Conservation (phyloP, 2,329 filamentous ascomycete genomes). For the Penicillium expansum region DNA sequence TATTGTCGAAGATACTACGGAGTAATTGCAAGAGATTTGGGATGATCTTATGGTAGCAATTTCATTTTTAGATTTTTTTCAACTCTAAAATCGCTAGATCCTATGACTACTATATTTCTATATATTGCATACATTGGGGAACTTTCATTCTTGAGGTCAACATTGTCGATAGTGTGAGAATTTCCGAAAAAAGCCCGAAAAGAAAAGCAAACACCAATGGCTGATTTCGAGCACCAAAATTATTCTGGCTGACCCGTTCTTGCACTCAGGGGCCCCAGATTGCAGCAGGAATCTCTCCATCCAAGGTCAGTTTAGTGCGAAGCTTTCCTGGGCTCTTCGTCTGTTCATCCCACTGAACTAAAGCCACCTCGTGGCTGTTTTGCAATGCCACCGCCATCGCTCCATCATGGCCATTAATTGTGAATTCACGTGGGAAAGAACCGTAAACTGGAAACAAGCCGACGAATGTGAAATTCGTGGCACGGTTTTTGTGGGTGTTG, state of each 20-base stretch:
- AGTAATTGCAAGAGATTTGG: background rate
- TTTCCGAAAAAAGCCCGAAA: too few species aligned
- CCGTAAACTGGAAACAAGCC: slow-evolving; percentile 63
- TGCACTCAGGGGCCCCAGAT: slow-evolving; percentile 9
- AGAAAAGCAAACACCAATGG: too few species aligned
- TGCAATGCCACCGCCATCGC: slow-evolving; percentile 57
- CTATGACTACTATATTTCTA: rapidly evolving
- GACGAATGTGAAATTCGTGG: slow-evolving; percentile 37
- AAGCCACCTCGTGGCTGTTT: slow-evolving; percentile 54
- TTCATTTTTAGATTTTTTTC: too few species aligned
- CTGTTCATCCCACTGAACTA: slow-evolving; percentile 57
- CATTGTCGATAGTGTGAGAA: background rate
- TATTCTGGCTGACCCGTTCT: background rate
- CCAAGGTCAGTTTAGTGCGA: slow-evolving; percentile 1
- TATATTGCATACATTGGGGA: background rate
- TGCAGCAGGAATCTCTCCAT: slow-evolving; percentile 13
- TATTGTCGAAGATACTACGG: background rate
- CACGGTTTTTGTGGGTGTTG: background rate
- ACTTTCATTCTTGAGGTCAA: background rate
- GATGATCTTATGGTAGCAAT: background rate
- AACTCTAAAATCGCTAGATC: background rate
- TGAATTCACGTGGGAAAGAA: slow-evolving; percentile 61
- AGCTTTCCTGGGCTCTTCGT: slow-evolving; percentile 54
- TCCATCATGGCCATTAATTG: slow-evolving; percentile 59
- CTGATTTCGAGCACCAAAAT: background rate